Conservation (phyloP, 2,329 filamentous ascomycete genomes). For the Achaetomium macrosporum region DNA sequence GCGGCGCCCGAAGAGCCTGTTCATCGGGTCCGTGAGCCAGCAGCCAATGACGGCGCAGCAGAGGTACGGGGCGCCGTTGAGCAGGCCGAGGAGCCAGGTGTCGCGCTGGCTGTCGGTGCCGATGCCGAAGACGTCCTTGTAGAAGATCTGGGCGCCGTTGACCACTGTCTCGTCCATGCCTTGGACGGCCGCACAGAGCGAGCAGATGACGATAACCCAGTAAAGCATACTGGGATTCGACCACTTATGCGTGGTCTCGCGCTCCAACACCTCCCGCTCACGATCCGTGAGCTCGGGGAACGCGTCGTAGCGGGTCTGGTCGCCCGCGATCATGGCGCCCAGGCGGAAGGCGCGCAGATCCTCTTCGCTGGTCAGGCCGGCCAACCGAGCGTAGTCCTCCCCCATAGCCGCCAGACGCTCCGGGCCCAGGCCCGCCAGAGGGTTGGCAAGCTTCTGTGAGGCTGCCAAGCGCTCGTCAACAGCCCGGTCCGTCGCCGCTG, state of each 20-base stretch:
- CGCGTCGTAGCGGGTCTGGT: constrained; percentile 44
- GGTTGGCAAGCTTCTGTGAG: constrained; percentile 36
- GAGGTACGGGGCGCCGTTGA: constrained; percentile 58
- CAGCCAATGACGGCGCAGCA: constrained; percentile 64
- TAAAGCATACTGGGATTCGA: constrained; percentile 61
- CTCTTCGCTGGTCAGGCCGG: constrained; percentile 49
- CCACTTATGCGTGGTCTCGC: constrained; percentile 63
- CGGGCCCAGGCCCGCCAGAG: constrained; percentile 35
- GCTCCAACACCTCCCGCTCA: constrained; percentile 52
- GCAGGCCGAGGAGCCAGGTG: constrained; percentile 55
- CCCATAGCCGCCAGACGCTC: constrained; percentile 51
- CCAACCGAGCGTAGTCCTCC: constrained; percentile 50
- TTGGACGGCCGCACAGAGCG: constrained; percentile 63
- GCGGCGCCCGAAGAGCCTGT: constrained; percentile 62
- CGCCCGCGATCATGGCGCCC: constrained; percentile 53
- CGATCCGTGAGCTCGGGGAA: constrained; percentile 49
- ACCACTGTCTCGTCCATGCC: constrained; percentile 68
- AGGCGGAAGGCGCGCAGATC: constrained; percentile 55
- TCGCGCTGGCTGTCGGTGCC: constrained; percentile 42
- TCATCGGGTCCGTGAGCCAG: constrained; percentile 69
- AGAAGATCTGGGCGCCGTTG: constrained; percentile 63
- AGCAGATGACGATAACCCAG: constrained; percentile 59
- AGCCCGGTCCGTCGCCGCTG: constrained; percentile 23
- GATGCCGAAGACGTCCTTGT: constrained; percentile 56
- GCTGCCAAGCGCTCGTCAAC: constrained; percentile 30